phyloP scores from a whole-genome alignment of 169 alveolate genomes.

The Eimeria acervulina region DNA sequence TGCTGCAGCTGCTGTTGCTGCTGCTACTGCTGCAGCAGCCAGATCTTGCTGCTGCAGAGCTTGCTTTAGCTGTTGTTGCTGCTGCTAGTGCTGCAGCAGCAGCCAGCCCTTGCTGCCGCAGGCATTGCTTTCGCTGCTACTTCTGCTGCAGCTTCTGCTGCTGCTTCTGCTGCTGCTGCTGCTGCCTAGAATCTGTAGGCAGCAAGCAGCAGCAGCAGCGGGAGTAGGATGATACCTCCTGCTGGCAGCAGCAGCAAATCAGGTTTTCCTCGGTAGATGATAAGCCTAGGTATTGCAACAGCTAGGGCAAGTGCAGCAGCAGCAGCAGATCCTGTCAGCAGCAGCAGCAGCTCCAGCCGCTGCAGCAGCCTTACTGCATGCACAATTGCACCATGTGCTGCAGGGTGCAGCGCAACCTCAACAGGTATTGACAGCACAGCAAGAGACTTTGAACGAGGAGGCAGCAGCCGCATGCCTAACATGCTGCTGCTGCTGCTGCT shows the following conservation, averaged over 20 bases:
- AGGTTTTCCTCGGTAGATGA: background rate
- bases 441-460: background rate
- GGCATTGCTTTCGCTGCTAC: background rate
- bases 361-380: background rate
- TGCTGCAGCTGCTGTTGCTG: no score
- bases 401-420: conserved; percentile 45
- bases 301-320: conserved; percentile 42
- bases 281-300: conserved; percentile 43
- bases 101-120: background rate
- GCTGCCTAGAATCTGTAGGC: no score
- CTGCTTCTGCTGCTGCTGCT: no score
- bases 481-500: no score
- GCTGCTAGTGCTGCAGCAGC: background rate
- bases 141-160: no score
- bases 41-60: background rate
- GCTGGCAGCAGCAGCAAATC: background rate
- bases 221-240: background rate
- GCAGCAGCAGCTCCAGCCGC: no score
- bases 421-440: conserved; percentile 40
- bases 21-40: no score
- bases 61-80: background rate
- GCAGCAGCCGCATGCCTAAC: conserved; percentile 11
- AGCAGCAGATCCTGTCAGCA: background rate
- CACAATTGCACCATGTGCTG: conserved; percentile 26
- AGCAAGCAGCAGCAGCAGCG: background rate